Evolutionary conservation across 495 filamentous ascomycete genomes (phyloP).

Genomic region (Neurospora tetrasperma): DNA sequence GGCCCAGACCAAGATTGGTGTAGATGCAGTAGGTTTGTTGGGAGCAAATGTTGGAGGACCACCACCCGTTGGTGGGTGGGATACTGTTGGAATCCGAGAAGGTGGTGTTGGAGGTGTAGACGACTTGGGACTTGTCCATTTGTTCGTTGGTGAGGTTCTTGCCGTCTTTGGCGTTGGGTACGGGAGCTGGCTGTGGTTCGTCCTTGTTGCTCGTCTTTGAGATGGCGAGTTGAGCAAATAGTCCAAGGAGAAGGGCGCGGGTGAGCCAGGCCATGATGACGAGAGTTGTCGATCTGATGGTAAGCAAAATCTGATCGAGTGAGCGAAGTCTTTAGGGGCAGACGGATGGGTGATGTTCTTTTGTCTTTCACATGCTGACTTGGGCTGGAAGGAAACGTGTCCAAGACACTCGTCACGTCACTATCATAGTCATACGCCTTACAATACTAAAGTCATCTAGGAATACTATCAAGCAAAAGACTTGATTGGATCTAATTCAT

Average conservation of each 20-base stretch:
- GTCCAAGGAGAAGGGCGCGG: constrained; percentile 6
- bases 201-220: too few species aligned
- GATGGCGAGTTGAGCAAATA: too few species aligned
- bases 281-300: too few species aligned
- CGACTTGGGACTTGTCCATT: constrained; percentile 12
- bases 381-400: neutral
- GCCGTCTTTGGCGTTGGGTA: constrained; percentile 6
- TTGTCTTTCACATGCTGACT: neutral
- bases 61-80: constrained; percentile 18
- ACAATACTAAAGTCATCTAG: too few species aligned
- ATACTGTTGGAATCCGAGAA: neutral
- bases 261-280: constrained; percentile 12
- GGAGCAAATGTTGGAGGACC: constrained; percentile 20
- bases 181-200: neutral
- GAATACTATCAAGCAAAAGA: neutral
- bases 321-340: too few species aligned
- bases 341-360: too few species aligned
- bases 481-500: neutral
- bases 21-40: constrained; percentile 23
- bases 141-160: constrained; percentile 15
- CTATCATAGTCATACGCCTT: too few species aligned
- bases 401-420: neutral
- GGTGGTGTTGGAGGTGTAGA: constrained; percentile 19
- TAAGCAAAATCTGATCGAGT: too few species aligned
- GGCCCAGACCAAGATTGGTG: constrained; percentile 19